Percentiles rank a stretch among this genome's conserved stretches.
These are phyloP conservation scores for Cladosporium sp. DNA, from an alignment of 2,329 filamentous ascomycete genomes.

Conservation along the genomic window DNA sequence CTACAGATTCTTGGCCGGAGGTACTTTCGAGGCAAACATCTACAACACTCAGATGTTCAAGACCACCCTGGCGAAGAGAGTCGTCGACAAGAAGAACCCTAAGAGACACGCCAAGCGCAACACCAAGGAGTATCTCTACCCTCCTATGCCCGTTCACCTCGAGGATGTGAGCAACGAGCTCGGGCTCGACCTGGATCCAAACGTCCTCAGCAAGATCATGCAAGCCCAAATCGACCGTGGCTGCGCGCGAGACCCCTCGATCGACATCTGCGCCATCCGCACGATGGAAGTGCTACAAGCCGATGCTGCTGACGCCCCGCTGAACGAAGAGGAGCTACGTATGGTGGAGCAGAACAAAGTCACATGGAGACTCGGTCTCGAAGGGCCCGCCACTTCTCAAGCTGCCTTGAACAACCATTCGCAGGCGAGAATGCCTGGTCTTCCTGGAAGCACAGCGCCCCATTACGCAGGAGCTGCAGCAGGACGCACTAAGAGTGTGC, in stretches of 20 bases:
- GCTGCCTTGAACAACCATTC: conserved; percentile 14
- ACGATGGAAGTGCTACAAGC: conserved; percentile 31
- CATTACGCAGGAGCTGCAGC: too few relatives aligned
- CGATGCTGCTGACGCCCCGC: conserved; percentile 26
- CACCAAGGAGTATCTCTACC: conserved; percentile 50
- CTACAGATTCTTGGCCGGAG: conserved; percentile 71
- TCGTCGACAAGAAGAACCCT: conserved; percentile 78
- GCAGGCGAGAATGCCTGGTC: neutral
- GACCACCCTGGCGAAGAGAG: conserved; percentile 67
- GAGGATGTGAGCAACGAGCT: conserved; percentile 42
- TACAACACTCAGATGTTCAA: conserved; percentile 77
- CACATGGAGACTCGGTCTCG: neutral
- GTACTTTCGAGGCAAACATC: conserved; percentile 70
- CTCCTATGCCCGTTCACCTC: conserved; percentile 48
- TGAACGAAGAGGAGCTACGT: conserved; percentile 26
- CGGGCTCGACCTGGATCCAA: conserved; percentile 49
- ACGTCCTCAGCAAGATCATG: conserved; percentile 57
- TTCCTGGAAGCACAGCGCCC: neutral
- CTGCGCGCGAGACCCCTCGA: conserved; percentile 53
- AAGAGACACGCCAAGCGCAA: conserved; percentile 57
- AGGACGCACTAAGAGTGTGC: neutral
- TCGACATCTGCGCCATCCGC: conserved; percentile 25
- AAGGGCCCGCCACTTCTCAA: too few relatives aligned
- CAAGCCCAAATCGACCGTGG: conserved; percentile 49
- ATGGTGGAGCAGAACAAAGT: conserved; percentile 23